Conservation (phyloP, 768 basidiomycete species). For the Scleroderma bovista region DNA sequence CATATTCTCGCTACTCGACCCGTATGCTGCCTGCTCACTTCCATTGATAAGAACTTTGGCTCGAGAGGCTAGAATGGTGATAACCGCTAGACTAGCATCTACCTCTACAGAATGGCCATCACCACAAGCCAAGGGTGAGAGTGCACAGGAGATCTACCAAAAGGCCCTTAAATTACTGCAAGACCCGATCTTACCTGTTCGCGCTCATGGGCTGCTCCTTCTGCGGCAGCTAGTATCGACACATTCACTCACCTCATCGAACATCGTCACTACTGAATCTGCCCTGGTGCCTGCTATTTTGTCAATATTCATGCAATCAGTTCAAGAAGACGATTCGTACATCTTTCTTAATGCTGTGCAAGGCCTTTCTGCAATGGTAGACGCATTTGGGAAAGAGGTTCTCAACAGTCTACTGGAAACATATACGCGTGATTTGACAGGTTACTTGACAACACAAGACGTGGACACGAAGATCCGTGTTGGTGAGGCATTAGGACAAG, state of each 20-base stretch:
- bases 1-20: slow-evolving; percentile 62
- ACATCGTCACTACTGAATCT: slow-evolving; percentile 34
- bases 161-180: slow-evolving; percentile 83
- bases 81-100: slow-evolving; percentile 74
- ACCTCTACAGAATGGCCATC: slow-evolving; percentile 34
- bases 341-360: slow-evolving; percentile 91
- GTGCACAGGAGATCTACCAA: slow-evolving; percentile 67
- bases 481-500: slow-evolving; percentile 80
- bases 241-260: slow-evolving; percentile 10
- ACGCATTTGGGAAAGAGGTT: slow-evolving; percentile 61
- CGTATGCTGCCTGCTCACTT: slow-evolving; percentile 44
- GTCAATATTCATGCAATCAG: slow-evolving; percentile 77
- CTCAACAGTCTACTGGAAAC: slow-evolving; percentile 58
- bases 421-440: slow-evolving; percentile 55
- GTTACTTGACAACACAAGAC: slow-evolving; percentile 48
- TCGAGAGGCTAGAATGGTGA: slow-evolving; percentile 76
- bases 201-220: slow-evolving; percentile 85
- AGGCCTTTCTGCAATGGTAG: slow-evolving; percentile 82
- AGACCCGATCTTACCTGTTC: slow-evolving; percentile 89
- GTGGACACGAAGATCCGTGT: slow-evolving; percentile 70
- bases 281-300: slow-evolving; percentile 79
- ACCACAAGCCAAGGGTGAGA: slow-evolving; percentile 15
- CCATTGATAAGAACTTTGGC: slow-evolving; percentile 52
- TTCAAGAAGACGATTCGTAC: slow-evolving; percentile 94
- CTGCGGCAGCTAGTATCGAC: slow-evolving; percentile 68